A percentile compares a stretch with the other conserved stretches of the same genome.
Evolutionary conservation across 495 filamentous ascomycete genomes (phyloP).

Genomic region (Hypoxylon fuscum): DNA sequence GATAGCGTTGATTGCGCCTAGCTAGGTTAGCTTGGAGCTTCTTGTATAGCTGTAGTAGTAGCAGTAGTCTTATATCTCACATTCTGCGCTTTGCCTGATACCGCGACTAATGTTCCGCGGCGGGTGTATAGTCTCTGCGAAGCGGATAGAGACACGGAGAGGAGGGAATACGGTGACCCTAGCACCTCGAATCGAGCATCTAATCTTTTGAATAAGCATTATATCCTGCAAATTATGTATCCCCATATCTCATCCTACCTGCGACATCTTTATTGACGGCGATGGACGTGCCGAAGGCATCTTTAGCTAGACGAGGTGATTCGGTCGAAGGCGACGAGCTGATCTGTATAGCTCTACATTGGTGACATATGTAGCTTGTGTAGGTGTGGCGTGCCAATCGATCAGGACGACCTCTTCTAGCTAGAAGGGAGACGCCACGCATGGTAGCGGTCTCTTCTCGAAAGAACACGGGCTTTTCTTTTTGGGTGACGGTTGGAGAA

Average conservation of each 20-base stretch:
- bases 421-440: constrained; percentile 42
- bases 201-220: constrained; percentile 46
- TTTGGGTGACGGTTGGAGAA: constrained; percentile 5
- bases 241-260: constrained; percentile 43
- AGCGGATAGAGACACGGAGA: constrained; percentile 90
- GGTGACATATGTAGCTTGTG: constrained; percentile 50
- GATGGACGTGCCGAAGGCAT: constrained; percentile 55
- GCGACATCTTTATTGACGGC: constrained; percentile 47
- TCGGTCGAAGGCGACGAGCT: constrained; percentile 61
- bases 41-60: too few species aligned
- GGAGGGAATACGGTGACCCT: constrained; percentile 86
- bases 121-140: constrained; percentile 93
- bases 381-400: constrained; percentile 25
- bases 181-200: constrained; percentile 95
- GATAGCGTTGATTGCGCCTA: constrained; percentile 87
- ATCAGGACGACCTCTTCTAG: constrained; percentile 29
- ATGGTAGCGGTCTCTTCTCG: constrained; percentile 35
- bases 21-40: constrained; percentile 9
- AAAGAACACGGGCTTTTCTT: not conserved
- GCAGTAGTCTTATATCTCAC: constrained; percentile 55
- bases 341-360: constrained; percentile 64
- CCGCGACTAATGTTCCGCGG: constrained; percentile 86
- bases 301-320: constrained; percentile 53
- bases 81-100: constrained; percentile 91
- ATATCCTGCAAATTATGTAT: not conserved